Evolutionary conservation across 2,329 filamentous ascomycete genomes (phyloP), one percentile per base, ranked within the genome.

Genomic region (Stemphylium lycopersici): DNA sequence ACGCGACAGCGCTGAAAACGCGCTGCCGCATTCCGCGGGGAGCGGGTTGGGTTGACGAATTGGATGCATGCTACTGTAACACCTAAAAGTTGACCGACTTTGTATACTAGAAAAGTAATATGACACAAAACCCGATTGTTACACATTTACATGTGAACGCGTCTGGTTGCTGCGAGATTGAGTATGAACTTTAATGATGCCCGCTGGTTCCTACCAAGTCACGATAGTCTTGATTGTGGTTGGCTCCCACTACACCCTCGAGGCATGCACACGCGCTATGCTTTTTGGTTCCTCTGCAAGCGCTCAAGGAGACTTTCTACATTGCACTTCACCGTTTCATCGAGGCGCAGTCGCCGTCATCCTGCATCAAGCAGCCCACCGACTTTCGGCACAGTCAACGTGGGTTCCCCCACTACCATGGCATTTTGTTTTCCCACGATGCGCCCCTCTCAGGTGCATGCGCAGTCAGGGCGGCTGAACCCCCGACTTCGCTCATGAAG

Each of bases 61-160:
- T 49, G 48, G 39, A 56, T 61, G 58, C 58, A 61, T 43, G 48
- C 41, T 58, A 52, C 53, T 40, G 56, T 29, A 45, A 56, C 38
- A 42, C 43, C 44, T 34, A 52, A 63, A 59, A 52, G 46, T 55
- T 61, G 53, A 47, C 32, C 51, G 16, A 43, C 52, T n/a, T 58
- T 66, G 61, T 62, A 67, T 52, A 62, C 39, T 62, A 63, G 11
- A 42, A 50, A 50, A 50, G 37, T 31, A 52, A 44, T 41, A 45
- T 48, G 39, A 63, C 56, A 39, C 6, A 39, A 49, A 33, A 40
- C 16, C 24, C 34, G 32, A 22, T 11, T 11, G 13, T 13, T 26
- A 45, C 16, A 6, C 3, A 22, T 15, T 38, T 18, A 36, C 37
- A 33, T 36, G 29, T 44, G 46, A 36, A 39, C 10, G 41, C 16